phyloP scores from a whole-genome alignment of 306 rosid genomes.

The Calophaca sinica region DNA sequence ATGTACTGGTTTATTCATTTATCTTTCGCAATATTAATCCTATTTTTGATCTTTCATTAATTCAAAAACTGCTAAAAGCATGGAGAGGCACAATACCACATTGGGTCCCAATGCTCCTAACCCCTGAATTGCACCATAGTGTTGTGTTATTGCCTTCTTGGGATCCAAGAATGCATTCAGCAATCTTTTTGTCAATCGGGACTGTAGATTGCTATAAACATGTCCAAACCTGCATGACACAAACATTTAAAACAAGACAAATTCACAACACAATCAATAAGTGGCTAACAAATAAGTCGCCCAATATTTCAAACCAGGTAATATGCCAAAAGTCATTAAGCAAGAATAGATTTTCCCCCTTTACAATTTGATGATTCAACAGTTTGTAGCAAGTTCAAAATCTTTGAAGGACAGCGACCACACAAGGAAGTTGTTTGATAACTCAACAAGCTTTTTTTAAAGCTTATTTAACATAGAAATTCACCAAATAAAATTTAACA shows the following conservation, averaged over 20 bases:
- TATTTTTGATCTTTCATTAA: no score
- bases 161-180: no score
- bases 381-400: conserved; percentile 14
- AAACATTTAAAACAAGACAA: conserved; percentile 9
- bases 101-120: no score
- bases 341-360: conserved; percentile 13
- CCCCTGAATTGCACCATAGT: no score
- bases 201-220: conserved; percentile 81
- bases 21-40: no score
- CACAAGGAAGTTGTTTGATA: conserved; percentile 24
- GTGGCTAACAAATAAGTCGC: conserved; percentile 24
- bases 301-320: conserved; percentile 20
- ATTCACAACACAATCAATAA: neutral
- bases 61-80: no score
- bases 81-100: no score
- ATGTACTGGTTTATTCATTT: no score
- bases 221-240: conserved; percentile 74
- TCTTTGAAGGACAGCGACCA: conserved; percentile 11
- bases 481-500: conserved; percentile 19
- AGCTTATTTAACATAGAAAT: no score
- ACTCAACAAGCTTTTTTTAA: conserved; percentile 20
- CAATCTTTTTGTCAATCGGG: conserved; percentile 79
- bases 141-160: no score
- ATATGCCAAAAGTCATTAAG: conserved; percentile 26
- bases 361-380: conserved; percentile 15